These are phyloP conservation scores for Infundibulicybe gibba DNA, from an alignment of 768 basidiomycete species.

Conservation along the genomic window DNA sequence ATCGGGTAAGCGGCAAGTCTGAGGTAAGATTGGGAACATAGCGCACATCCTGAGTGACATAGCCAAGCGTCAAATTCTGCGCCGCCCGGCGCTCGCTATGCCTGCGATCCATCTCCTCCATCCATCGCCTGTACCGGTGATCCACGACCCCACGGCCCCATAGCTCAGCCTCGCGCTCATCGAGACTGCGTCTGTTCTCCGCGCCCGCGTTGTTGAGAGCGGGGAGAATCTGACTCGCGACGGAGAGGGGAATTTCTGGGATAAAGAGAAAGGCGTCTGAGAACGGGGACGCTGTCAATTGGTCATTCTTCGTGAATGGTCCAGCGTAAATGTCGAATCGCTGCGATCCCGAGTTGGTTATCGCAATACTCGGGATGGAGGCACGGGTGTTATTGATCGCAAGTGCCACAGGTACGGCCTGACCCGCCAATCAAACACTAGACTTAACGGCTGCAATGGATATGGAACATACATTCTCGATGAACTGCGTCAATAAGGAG, in stretches of 20 bases:
- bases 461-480: conserved; percentile 32
- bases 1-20: not conserved
- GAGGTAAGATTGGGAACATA: not conserved
- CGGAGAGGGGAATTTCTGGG: conserved; percentile 42
- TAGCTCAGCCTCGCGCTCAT: conserved; percentile 27
- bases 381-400: conserved; percentile 64
- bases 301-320: conserved; percentile 76
- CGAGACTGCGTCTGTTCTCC: conserved; percentile 29
- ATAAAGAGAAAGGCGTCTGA: conserved; percentile 61
- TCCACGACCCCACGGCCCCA: conserved; percentile 51
- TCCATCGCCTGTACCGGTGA: conserved; percentile 48
- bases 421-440: conserved; percentile 5
- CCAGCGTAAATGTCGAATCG: conserved; percentile 69
- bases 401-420: conserved; percentile 55
- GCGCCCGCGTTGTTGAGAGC: conserved; percentile 46
- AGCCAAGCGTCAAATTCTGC: conserved; percentile 61
- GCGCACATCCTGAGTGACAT: conserved; percentile 69
- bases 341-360: conserved; percentile 59
- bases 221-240: conserved; percentile 53
- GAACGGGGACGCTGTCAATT: conserved; percentile 73
- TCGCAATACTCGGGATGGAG: conserved; percentile 56
- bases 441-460: too few species aligned
- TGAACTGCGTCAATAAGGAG: conserved; percentile 58
- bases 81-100: conserved; percentile 35
- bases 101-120: conserved; percentile 49